Evolutionary conservation across 2,329 filamentous ascomycete species (phyloP).

Genomic region (Botrytis medusae): DNA sequence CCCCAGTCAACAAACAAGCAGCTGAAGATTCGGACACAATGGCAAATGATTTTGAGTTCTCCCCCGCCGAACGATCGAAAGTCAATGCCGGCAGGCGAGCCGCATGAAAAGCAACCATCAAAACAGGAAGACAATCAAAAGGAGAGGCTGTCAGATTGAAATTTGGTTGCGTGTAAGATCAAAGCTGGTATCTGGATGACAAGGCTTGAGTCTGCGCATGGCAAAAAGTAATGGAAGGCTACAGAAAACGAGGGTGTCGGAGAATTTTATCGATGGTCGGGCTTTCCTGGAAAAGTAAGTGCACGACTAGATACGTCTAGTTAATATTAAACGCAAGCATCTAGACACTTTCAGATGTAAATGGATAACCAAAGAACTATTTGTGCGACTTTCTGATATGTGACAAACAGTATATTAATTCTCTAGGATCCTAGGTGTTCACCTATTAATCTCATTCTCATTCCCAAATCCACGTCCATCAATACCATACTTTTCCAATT

Average conservation of each 20-base stretch:
- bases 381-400: background rate
- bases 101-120: background rate
- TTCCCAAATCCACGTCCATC: background rate
- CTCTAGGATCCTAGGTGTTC: background rate
- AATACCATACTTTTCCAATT: background rate
- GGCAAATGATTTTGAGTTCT: background rate
- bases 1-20: background rate
- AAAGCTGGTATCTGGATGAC: background rate
- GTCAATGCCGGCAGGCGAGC: background rate
- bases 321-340: background rate
- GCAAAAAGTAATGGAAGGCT: background rate
- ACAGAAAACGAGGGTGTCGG: background rate
- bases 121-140: background rate
- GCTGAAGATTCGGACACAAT: background rate
- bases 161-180: background rate
- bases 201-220: background rate
- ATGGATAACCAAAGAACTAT: background rate
- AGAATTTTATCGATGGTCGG: background rate
- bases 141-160: accelerated
- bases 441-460: background rate
- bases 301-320: background rate
- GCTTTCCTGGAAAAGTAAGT: background rate
- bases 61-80: background rate
- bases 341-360: background rate
- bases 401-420: background rate